Base-by-base conservation (phyloP, 805 yeast species). In the Citeromyces matritensis region DNA sequence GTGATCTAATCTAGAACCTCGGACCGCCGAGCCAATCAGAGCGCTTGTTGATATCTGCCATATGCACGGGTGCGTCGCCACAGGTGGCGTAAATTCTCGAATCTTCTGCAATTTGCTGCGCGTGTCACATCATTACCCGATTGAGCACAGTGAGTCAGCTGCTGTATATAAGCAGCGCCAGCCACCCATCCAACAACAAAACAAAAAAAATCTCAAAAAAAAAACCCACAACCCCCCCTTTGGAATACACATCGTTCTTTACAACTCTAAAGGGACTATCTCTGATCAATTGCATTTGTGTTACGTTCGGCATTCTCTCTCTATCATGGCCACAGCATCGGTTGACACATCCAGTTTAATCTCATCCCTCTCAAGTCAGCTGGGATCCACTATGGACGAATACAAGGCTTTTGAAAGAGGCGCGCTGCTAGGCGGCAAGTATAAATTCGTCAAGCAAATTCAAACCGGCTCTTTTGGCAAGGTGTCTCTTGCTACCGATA, bases 381-480 rank as follows among this genome's bases (percentile, higher is more conserved):
- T 17, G 21, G 21, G 21, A 17, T 37, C 50, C 3, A 40, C 51
- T 10, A 47, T 57, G 41, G 61, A 58, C 35, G 59, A 54, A 33
- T 64, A 60, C 41, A 40, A 45, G 4, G 48, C 51, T 23, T 65
- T 62, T 41, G 69, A 63, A 39, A 47, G 21, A 12, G 60, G 59
- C n/a, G 51, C 44, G 12, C 59, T 79, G 29, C 58, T 83, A 35
- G 65, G 73, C 37, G 61, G 61, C 33, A 60, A 80, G 34, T 88
- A 84, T 55, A 57, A 60, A 35, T 76, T 76, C 42, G 62, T 84
- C 14, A 73, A 70, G 35, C 82, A 75, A 46, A 69, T 88, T 36
- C 82, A 86, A 47, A 86, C 83, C 51, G 97, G 97, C 21, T 83
- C 96, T 0, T 88, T 83, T 52, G 97, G 97, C 31, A 68, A 80